Base-by-base conservation (phyloP, 108 stramenopile genomes). In the Pseudonitzschia pungens region DNA sequence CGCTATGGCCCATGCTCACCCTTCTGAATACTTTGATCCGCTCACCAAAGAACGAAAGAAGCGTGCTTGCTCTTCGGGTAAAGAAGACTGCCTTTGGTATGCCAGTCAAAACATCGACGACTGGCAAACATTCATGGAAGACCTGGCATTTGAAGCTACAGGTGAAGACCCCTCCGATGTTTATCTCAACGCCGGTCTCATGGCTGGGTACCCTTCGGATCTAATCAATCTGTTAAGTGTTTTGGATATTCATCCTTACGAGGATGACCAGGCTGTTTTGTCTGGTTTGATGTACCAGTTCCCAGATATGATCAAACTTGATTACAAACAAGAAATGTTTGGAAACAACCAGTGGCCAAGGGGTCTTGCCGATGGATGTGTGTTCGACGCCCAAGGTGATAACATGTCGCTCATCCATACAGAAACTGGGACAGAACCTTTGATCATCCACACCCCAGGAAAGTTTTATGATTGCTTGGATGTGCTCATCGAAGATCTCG, bases 221-320 rank as follows among this genome's bases (percentile, higher is more conserved):
- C 22, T 73, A n/a, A 64, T 73, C 8, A 65, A 73, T 24, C 52
- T 73, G 4, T 20, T 73, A 14, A 42, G 36, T 31, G 22, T 44
- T 26, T 12, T 73, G 48, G 63, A 73, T 44, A 57, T 73, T 52
- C 44, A 29, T 62, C 40, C 56, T 12, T 41, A 28, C 44, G 72
- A 73, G 50, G 72, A 73, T 73, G 72, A 73, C 41, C 72, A 73
- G 63, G 72, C 72, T 18, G 72, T 73, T 33, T 43, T 73, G 22
- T 65, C 72, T 9, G 72, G 43, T 16, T 29, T 73, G 27, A 59
- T 59, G 56, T 53, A 59, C 43, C 63, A 51, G 0, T 65, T 64
- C 27, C 63, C 72, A 20, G 50, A 73, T 10, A 29, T 65, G 63
- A 73, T 73, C 63, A 50, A 62, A 14, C 63, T 73, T 16, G 72